These are phyloP conservation scores for Rhizophora mangle DNA, from an alignment of 345 rosid genomes.

Conservation along the genomic window DNA sequence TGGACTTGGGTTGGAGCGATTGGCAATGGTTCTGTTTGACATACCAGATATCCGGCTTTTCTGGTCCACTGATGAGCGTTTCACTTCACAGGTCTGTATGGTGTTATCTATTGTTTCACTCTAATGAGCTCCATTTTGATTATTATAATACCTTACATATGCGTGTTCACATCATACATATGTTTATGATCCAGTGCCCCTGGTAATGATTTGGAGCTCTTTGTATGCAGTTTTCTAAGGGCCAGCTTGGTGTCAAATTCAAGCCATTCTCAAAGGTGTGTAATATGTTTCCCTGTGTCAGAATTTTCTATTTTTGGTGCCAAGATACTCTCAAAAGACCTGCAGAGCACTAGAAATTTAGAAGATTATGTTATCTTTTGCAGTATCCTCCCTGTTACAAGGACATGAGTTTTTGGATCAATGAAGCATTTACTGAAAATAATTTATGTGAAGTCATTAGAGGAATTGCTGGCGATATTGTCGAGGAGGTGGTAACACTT, in stretches of 20 bases:
- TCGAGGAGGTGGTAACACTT: slow-evolving; percentile 89
- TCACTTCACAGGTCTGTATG: slow-evolving; percentile 68
- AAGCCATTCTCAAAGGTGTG: slow-evolving; percentile 90
- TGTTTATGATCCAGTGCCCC: not conserved
- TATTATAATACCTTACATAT: not conserved
- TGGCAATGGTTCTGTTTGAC: slow-evolving; percentile 95
- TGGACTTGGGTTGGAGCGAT: slow-evolving; percentile 93
- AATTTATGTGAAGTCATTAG: slow-evolving; percentile 89
- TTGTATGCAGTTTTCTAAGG: slow-evolving; percentile 56
- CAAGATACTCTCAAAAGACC: not conserved
- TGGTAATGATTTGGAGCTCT: slow-evolving; percentile 6
- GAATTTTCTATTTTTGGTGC: not conserved
- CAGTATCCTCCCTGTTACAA: slow-evolving; percentile 97
- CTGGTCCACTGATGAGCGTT: slow-evolving; percentile 86
- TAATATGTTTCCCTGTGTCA: not conserved
- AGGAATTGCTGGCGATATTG: slow-evolving; percentile 95
- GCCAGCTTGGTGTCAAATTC: slow-evolving; percentile 82
- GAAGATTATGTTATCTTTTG: slow-evolving; percentile 23
- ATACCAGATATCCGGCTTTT: slow-evolving; percentile 96
- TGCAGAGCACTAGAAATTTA: slow-evolving; percentile 1
- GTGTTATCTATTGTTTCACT: not conserved
- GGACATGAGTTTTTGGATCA: slow-evolving; percentile 97
- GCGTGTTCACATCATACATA: not conserved
- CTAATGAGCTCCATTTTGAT: not conserved
- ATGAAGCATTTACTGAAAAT: slow-evolving; percentile 84